phyloP scores from a whole-genome alignment of 257 asterid species.

The Ehretia macrophylla region DNA sequence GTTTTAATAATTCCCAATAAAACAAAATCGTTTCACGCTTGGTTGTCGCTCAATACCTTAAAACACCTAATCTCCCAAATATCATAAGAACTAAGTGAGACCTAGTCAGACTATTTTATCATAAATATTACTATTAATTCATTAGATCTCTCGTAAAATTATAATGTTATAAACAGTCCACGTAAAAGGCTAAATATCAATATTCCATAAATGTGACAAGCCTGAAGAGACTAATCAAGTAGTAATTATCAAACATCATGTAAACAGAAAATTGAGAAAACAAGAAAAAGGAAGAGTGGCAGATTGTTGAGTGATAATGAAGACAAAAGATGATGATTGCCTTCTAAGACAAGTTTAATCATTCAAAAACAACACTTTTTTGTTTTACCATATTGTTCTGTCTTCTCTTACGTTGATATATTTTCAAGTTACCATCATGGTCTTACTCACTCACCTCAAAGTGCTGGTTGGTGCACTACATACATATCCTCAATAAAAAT shows the following conservation, averaged over 20 bases:
- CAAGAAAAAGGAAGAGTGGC: neutral
- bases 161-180: too few species aligned
- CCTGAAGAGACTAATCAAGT: neutral
- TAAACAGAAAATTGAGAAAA: neutral
- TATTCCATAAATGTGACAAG: too few species aligned
- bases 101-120: too few species aligned
- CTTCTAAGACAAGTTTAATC: constrained; percentile 2
- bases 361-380: neutral
- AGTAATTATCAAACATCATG: neutral
- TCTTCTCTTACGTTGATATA: neutral
- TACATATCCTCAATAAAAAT: neutral
- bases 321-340: neutral
- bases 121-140: too few species aligned
- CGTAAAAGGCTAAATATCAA: too few species aligned
- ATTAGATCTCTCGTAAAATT: too few species aligned
- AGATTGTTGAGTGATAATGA: neutral
- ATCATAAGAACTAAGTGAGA: too few species aligned
- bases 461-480: neutral
- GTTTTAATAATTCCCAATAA: too few species aligned
- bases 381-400: neutral
- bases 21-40: too few species aligned
- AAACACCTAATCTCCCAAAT: too few species aligned
- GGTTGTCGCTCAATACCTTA: too few species aligned
- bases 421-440: constrained; percentile 4
- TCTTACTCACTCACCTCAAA: constrained; percentile 1